Evolutionary conservation across 495 filamentous ascomycete genomes (phyloP).

Genomic region (Sordaria brevicollis): DNA sequence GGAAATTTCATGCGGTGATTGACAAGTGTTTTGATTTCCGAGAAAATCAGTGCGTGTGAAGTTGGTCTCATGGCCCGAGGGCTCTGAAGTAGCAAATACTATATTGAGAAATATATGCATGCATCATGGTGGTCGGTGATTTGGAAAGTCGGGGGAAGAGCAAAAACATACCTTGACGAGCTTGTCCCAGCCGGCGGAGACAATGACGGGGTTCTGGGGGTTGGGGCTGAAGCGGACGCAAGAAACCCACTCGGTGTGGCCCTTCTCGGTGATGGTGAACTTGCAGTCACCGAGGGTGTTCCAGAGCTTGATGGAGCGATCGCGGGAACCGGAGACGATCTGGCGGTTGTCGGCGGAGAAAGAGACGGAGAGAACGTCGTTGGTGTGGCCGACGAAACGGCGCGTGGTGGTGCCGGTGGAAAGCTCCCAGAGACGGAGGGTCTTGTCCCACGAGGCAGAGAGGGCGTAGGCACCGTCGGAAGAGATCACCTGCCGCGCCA

Average conservation of each 20-base stretch:
- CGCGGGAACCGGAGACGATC: conserved; percentile 97
- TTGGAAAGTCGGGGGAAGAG: neutral
- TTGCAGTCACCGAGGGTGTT: conserved; percentile 99
- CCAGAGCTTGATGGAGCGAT: conserved; percentile 99
- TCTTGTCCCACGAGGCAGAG: conserved; percentile 99
- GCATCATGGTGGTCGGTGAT: conserved; percentile 64
- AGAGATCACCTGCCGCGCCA: conserved; percentile 76
- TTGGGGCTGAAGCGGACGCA: conserved; percentile 99
- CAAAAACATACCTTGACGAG: conserved; percentile 87
- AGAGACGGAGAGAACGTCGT: conserved; percentile 98
- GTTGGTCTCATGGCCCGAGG: conserved; percentile 91
- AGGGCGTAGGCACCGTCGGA: conserved; percentile 99
- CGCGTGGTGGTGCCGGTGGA: conserved; percentile 91
- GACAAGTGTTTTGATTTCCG: conserved; percentile 13
- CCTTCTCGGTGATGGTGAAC: conserved; percentile 99
- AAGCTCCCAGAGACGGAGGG: conserved; percentile 98
- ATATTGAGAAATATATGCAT: conserved; percentile 52
- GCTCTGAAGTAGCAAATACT: conserved; percentile 99
- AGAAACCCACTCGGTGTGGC: conserved; percentile 98
- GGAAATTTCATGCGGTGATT: conserved; percentile 1
- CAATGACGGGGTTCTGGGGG: conserved; percentile 99
- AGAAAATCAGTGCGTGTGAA: conserved; percentile 80
- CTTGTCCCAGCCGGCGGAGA: conserved; percentile 99
- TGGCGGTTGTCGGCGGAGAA: conserved; percentile 99
- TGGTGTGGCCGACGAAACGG: conserved; percentile 97